Base-by-base conservation (phyloP, 1,139 yeast species). In the Cylindricascospora bacillispora region DNA sequence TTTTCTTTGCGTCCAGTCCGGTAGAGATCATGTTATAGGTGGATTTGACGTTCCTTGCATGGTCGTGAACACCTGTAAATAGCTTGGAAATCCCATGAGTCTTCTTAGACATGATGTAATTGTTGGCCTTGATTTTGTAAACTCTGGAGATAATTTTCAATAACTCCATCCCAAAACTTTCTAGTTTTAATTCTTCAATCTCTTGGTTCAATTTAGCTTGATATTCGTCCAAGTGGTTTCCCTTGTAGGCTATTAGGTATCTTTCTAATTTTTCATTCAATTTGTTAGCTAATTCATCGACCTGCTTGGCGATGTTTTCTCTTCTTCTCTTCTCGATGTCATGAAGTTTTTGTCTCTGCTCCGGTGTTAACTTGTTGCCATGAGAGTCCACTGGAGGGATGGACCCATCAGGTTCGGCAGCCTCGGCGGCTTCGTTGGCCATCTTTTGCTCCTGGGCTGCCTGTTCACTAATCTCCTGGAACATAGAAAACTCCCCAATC, bases 131-230 rank as follows among this genome's bases (percentile, higher is more conserved):
- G 23, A 63, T 60, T 23, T 61, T 60, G 50, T 79, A 79, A 4
- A 75, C 65, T 35, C 70, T 70, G 12, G 85, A 85, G 38, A 78
- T 73, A 22, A 71, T 74, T 41, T 77, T 86, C 33, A 78, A 57
- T 20, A 79, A 65, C 49, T 79, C 83, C 34, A 78, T 56, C 2
- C 92, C 92, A 54, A 79, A 79, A 35, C 85, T 75, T 52, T 79
- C 89, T 75, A 77, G 70, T 49, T 79, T 79, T 42, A 79, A 57
- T 13, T 76, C 66, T 41, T 78, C 85, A 35, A 78, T 67, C 45
- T 78, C 89, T 29, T 58, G 58, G n/a, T 56, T 52, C 15, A 77
- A 54, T 33, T 67, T 65, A 9, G 43, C 27, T 41, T 53, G 45
- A 59, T 73, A 41, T 41, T 54, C 36, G 38, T 54, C 52, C 60